A percentile compares a stretch with the other conserved stretches of the same genome.
Conservation (phyloP, 768 basidiomycete genomes). For the Hericium rajendrae region DNA sequence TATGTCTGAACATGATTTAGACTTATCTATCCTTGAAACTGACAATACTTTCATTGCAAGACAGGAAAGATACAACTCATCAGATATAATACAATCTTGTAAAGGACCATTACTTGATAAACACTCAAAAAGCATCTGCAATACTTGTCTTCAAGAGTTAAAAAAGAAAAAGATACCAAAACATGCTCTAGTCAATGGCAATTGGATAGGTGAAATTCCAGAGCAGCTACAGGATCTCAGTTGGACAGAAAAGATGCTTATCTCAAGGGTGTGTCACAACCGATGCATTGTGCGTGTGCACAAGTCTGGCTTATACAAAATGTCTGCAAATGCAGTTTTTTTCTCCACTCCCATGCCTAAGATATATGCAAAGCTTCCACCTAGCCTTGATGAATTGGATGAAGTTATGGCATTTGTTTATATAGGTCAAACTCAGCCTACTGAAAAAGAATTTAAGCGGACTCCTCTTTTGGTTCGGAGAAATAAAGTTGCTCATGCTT, state of each 20-base stretch:
- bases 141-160: not conserved
- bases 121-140: not conserved
- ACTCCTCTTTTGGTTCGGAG: conserved; percentile 17
- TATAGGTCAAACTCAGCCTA: conserved; percentile 20
- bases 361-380: conserved; percentile 9
- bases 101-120: not conserved
- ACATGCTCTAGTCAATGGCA: conserved; percentile 23
- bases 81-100: not conserved
- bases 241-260: conserved; percentile 23
- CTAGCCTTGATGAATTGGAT: conserved; percentile 9
- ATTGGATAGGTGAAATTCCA: conserved; percentile 29
- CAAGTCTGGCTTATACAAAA: conserved; percentile 17
- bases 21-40: not conserved
- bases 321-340: conserved; percentile 11
- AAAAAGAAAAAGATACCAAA: conserved; percentile 13
- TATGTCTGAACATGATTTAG: not conserved
- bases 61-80: not conserved
- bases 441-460: conserved; percentile 18
- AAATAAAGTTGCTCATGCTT: conserved; percentile 9
- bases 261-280: conserved; percentile 22
- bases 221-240: conserved; percentile 17
- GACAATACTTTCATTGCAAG: not conserved
- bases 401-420: conserved; percentile 22
- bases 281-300: conserved; percentile 22
- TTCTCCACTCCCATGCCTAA: conserved; percentile 10